A percentile compares a stretch with the other conserved stretches of the same genome.
phyloP scores from a whole-genome alignment of 2,329 filamentous ascomycete species.

The Tolypocladium nubicola region DNA sequence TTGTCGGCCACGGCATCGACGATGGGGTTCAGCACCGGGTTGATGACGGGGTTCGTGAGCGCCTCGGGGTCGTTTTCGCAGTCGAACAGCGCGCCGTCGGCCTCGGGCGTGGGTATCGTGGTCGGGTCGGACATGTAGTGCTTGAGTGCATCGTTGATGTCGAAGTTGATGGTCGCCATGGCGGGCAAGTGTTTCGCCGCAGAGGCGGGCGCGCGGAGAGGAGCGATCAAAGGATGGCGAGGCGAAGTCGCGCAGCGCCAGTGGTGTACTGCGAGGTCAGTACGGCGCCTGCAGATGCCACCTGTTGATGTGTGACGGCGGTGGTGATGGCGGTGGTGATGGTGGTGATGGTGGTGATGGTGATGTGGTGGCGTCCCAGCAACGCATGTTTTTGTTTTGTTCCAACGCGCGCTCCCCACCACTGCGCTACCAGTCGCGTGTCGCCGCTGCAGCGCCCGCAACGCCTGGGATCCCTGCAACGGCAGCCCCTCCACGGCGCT shows the following conservation, averaged over 20 bases:
- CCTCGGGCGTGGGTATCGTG: slow-evolving; percentile 75
- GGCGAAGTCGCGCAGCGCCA: not conserved
- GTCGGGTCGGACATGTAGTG: slow-evolving; percentile 90
- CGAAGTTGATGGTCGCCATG: slow-evolving; percentile 75
- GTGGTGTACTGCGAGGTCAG: not conserved
- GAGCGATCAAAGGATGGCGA: not conserved
- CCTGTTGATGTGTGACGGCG: slow-evolving; percentile 2
- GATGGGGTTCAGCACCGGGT: slow-evolving; percentile 80
- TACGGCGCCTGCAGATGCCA: not conserved
- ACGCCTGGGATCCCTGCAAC: slow-evolving; percentile 8
- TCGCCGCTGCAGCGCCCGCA: not conserved
- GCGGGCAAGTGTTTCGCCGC: slow-evolving; percentile 17
- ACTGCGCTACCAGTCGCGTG: slow-evolving; percentile 2
- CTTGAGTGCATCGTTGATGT: slow-evolving; percentile 94
- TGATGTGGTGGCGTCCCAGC: slow-evolving; percentile 7
- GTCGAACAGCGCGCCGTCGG: slow-evolving; percentile 71
- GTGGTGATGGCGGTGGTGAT: slow-evolving; percentile 7
- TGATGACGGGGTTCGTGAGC: slow-evolving; percentile 68
- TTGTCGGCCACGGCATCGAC: slow-evolving; percentile 87
- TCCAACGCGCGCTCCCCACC: slow-evolving; percentile 14
- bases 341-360: slow-evolving; percentile 1
- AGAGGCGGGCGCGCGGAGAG: slow-evolving; percentile 6
- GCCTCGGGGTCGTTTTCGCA: slow-evolving; percentile 87
- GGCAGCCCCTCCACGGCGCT: not conserved
- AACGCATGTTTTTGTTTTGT: slow-evolving; percentile 22